Conservation (phyloP, 306 rosid species). For the Hylodesmum podocarpum region DNA sequence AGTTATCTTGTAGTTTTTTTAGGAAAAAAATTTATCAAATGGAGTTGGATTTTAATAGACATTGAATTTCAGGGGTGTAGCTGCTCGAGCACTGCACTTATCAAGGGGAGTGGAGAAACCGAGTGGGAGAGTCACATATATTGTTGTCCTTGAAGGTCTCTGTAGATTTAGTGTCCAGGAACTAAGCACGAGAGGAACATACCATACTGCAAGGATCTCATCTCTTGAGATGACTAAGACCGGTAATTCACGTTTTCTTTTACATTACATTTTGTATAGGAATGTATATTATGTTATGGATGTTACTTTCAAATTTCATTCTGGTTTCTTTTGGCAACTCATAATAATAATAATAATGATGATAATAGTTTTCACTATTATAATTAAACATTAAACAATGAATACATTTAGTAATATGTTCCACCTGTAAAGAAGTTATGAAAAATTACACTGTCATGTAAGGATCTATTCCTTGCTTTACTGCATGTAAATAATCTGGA, state of each 20-base stretch:
- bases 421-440: background rate
- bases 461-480: background rate
- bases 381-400: background rate
- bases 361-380: conserved; percentile 4
- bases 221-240: conserved; percentile 88
- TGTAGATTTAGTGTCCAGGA: conserved; percentile 94
- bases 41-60: conserved; percentile 31
- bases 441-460: background rate
- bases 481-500: conserved; percentile 9
- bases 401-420: conserved; percentile 12
- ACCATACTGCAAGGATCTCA: conserved; percentile 85
- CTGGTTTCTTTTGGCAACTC: background rate
- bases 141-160: conserved; percentile 94
- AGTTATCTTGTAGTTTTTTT: background rate
- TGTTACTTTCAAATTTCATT: conserved; percentile 4
- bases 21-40: background rate
- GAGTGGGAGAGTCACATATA: conserved; percentile 96
- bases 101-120: conserved; percentile 99
- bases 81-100: conserved; percentile 93
- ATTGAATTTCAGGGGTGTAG: conserved; percentile 78
- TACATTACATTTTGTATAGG: background rate
- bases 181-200: conserved; percentile 95
- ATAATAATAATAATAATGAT: background rate
- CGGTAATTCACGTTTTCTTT: conserved; percentile 42
- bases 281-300: background rate